phyloP scores from a whole-genome alignment of 306 rosid genomes.

The Vicia villosa region DNA sequence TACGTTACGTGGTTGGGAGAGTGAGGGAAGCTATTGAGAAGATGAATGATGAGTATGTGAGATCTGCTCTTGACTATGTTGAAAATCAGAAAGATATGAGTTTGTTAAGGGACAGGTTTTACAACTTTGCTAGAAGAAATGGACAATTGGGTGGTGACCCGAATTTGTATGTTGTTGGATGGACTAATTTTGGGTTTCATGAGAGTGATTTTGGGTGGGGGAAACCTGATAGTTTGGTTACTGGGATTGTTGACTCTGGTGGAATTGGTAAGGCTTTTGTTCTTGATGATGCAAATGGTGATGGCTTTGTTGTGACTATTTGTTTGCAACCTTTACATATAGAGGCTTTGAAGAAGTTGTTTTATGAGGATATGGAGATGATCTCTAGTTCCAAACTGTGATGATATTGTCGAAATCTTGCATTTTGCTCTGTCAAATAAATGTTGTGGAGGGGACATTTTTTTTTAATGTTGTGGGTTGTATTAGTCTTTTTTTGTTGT shows the following conservation, averaged over 20 bases:
- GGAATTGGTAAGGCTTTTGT: conserved; percentile 45
- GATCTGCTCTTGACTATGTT: conserved; percentile 44
- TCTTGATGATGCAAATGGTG: conserved; percentile 26
- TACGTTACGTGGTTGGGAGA: conserved; percentile 31
- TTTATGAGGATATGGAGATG: conserved; percentile 39
- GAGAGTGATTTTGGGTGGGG: conserved; percentile 46
- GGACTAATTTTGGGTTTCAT: conserved; percentile 37
- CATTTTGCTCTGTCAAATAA: neutral
- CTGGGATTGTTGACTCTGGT: conserved; percentile 31
- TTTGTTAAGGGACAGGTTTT: conserved; percentile 32
- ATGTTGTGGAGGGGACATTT: neutral
- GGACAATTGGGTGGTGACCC: conserved; percentile 25
- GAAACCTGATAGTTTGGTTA: conserved; percentile 37
- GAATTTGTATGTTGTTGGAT: conserved; percentile 33
- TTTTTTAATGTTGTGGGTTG: neutral
- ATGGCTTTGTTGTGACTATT: conserved; percentile 38
- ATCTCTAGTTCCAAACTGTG: conserved; percentile 34
- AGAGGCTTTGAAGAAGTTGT: conserved; percentile 42
- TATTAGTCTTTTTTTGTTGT: neutral
- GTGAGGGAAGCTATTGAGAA: conserved; percentile 39
- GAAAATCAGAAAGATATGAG: conserved; percentile 31
- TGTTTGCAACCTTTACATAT: conserved; percentile 37
- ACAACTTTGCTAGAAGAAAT: neutral
- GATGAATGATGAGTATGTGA: conserved; percentile 41
- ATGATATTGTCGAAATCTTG: neutral